A percentile compares a stretch with the other conserved stretches of the same genome.
These are phyloP conservation scores for Fraxinus albicans DNA, from an alignment of 305 asterid species.

Conservation along the genomic window DNA sequence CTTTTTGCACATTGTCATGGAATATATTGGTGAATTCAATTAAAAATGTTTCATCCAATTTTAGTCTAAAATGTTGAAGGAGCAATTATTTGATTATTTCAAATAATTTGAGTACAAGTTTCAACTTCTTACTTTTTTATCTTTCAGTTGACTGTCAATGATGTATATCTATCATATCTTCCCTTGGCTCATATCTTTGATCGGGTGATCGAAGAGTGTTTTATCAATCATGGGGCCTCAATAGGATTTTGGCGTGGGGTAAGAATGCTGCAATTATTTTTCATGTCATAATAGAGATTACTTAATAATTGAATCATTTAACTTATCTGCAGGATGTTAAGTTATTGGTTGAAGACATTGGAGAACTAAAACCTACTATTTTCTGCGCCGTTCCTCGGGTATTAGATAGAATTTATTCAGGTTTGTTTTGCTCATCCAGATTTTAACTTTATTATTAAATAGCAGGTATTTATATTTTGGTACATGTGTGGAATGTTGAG, in stretches of 20 bases:
- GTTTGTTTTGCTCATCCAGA: constrained; percentile 14
- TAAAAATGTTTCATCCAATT: not conserved
- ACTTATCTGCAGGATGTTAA: constrained; percentile 36
- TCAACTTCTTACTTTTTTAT: not conserved
- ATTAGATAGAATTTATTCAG: constrained; percentile 42
- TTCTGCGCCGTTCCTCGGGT: constrained; percentile 56
- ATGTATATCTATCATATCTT: constrained; percentile 45
- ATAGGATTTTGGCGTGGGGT: constrained; percentile 63
- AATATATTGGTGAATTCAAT: not conserved
- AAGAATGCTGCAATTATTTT: constrained; percentile 16
- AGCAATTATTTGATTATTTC: not conserved
- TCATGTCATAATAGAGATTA: not conserved
- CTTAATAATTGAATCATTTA: not conserved
- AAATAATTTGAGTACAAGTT: not conserved
- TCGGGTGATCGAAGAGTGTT: constrained; percentile 46
- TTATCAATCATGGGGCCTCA: constrained; percentile 42
- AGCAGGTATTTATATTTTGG: not conserved
- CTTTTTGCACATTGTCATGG: not conserved
- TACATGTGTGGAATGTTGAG: not conserved
- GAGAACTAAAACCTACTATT: constrained; percentile 41
- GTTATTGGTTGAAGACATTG: constrained; percentile 43
- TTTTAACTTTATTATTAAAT: not conserved
- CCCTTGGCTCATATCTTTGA: constrained; percentile 54
- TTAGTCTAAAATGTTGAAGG: not conserved
- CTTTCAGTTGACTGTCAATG: constrained; percentile 34